phyloP scores from a whole-genome alignment of 2,329 filamentous ascomycete species.

The Colletotrichum nymphaeae region DNA sequence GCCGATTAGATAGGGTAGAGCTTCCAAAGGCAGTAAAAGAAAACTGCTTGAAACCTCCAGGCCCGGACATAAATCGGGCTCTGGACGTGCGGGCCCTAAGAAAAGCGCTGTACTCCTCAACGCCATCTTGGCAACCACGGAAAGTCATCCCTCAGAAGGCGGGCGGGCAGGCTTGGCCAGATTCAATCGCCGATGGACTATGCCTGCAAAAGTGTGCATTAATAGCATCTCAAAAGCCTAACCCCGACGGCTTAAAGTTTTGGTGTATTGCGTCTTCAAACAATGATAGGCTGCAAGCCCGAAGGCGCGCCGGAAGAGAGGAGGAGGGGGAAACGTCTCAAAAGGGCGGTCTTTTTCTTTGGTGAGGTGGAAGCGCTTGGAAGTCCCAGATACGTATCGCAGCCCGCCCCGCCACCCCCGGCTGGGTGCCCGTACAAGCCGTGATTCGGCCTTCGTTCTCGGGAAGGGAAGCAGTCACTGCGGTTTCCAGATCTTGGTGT shows the following conservation, averaged over 20 bases:
- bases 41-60: background rate
- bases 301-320: background rate
- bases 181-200: conserved; percentile 30
- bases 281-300: background rate
- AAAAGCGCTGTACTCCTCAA: background rate
- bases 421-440: background rate
- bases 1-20: conserved; percentile 30
- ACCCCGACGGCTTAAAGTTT: conserved; percentile 31
- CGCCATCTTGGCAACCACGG: conserved; percentile 23
- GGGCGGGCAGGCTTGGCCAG: conserved; percentile 11
- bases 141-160: conserved; percentile 9
- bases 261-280: background rate
- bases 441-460: conserved; percentile 2
- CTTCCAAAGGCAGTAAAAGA: conserved; percentile 18
- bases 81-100: background rate
- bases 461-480: background rate
- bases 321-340: background rate
- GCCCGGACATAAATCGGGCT: conserved; percentile 35
- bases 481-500: background rate
- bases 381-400: background rate
- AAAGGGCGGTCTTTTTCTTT: background rate
- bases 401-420: background rate
- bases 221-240: conserved; percentile 25
- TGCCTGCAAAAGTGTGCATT: background rate
- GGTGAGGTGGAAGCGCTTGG: background rate